Conservation (phyloP, 1,139 yeast genomes). For the Keqinozyma sinolaborantium region DNA sequence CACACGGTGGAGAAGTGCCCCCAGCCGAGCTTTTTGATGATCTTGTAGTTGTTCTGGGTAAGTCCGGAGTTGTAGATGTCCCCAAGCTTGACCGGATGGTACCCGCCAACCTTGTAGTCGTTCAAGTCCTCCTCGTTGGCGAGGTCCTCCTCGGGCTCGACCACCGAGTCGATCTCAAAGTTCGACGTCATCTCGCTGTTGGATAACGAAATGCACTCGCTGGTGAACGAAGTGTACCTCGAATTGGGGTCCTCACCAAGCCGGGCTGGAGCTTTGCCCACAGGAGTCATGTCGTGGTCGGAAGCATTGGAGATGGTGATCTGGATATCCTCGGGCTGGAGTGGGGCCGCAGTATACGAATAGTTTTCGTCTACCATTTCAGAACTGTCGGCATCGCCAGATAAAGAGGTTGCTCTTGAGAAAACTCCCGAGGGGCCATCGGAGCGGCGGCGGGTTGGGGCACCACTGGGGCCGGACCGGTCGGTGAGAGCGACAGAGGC, state of each 20-base stretch:
- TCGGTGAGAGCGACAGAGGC: too few species aligned
- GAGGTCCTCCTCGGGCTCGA: slow-evolving; percentile 11
- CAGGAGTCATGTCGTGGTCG: background rate
- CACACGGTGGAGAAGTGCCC: slow-evolving; percentile 91
- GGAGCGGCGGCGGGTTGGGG: background rate
- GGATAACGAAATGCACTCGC: slow-evolving; percentile 38
- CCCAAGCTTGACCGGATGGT: slow-evolving; percentile 40
- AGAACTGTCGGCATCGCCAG: too few species aligned
- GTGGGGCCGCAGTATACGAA: background rate
- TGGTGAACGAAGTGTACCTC: slow-evolving; percentile 28
- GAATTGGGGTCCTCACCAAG: slow-evolving; percentile 5
- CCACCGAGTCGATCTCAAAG: slow-evolving; percentile 9
- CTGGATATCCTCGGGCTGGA: background rate
- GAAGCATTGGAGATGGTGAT: background rate
- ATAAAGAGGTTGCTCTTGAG: background rate
- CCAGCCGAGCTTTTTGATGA: slow-evolving; percentile 61
- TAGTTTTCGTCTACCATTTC: too few species aligned
- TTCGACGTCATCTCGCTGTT: slow-evolving; percentile 40
- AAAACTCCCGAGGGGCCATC: background rate
- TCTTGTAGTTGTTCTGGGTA: slow-evolving; percentile 23
- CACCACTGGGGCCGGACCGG: background rate
- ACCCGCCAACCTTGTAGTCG: slow-evolving; percentile 40
- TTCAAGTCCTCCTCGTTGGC: slow-evolving; percentile 35
- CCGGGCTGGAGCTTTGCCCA: background rate
- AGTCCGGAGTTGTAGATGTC: slow-evolving; percentile 32